Base-by-base conservation (phyloP, 2,329 filamentous ascomycete species). In the Penicillium sp. region DNA sequence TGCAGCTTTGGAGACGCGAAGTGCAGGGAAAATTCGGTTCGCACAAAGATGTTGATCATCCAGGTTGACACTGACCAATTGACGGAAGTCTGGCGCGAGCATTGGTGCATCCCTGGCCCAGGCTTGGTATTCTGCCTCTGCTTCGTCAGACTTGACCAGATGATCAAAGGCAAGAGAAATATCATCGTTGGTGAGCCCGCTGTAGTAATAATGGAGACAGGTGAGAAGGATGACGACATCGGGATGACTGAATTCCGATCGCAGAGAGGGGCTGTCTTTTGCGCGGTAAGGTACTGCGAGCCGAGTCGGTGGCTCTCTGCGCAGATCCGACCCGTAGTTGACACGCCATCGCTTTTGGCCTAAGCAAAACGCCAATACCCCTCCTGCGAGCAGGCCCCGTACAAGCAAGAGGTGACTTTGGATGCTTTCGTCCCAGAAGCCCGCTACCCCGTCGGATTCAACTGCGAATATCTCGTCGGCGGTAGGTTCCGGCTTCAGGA, bases 231-330 rank as follows among this genome's bases (percentile, higher is more conserved):
- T 81, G 0, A 81, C 76, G 0, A 82, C 78, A 40, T 88, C 85
- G 0, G 84, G 82, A 37, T 88, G 84, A 12, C 83, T 84, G 63
- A 86, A 88, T 58, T 88, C 84, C 0, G 84, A 80, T 3, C 81
- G 75, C 0, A 76, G 68, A 0, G 81, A 75, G 0, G 84, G 85
- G 4, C 61, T 78, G 47, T 85, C 84, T 53, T 88, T 88, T 0
- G 83, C 84, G 9, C 76, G 75, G 59, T 80, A 88, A 0, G 84
- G 86, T 0, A 88, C 82, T 0, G 82, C 81, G 0, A 88, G 75
- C 47, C 67, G 73, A 0, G 81, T 76, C 78, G 84, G 87, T 0
- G 77, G 79, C 0, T 61, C 59, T 2, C 83, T 68, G 0, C 57
- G 63, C 0, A 62, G 57, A 61, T 84, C 79, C 0, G 82, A 72